Evolutionary conservation across 768 basidiomycete species (phyloP).

Genomic region (Collybia nuda): DNA sequence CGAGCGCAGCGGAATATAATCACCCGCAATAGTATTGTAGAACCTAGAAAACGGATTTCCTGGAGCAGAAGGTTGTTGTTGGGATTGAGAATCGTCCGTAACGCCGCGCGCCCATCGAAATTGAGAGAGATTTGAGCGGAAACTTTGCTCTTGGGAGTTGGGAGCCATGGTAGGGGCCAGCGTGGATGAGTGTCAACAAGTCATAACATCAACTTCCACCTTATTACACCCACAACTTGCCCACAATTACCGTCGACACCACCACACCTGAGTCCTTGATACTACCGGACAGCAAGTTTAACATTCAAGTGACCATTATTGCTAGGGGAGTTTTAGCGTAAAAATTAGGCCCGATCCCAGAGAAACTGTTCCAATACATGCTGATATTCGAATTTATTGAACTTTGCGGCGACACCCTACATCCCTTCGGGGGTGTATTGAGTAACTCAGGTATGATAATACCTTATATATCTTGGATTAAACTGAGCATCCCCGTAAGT

Average conservation of each 20-base stretch:
- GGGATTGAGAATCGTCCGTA: constrained; percentile 66
- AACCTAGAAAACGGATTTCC: constrained; percentile 82
- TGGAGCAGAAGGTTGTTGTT: constrained; percentile 30
- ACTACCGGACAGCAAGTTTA: too few relatives aligned
- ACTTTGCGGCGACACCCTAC: too few relatives aligned
- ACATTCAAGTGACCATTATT: neutral
- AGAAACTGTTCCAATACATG: too few relatives aligned
- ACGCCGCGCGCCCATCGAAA: constrained; percentile 83
- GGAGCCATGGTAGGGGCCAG: constrained; percentile 11
- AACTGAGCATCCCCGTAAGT: too few relatives aligned
- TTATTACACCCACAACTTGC: neutral
- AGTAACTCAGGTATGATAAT: too few relatives aligned
- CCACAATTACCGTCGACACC: too few relatives aligned
- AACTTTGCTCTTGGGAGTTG: constrained; percentile 58
- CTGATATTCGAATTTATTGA: too few relatives aligned
- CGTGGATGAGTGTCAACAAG: constrained; percentile 6
- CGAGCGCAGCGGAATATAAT: constrained; percentile 86
- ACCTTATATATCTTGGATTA: too few relatives aligned
- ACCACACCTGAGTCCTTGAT: too few relatives aligned
- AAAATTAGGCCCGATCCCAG: neutral
- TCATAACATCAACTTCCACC: constrained; percentile 7
- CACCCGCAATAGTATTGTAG: constrained; percentile 81
- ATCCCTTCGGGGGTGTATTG: too few relatives aligned
- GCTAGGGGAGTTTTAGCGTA: neutral
- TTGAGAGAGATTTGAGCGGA: constrained; percentile 74